phyloP scores from a whole-genome alignment of 1,284 basidiomycete species.

The Laetiporus sulphureus region DNA sequence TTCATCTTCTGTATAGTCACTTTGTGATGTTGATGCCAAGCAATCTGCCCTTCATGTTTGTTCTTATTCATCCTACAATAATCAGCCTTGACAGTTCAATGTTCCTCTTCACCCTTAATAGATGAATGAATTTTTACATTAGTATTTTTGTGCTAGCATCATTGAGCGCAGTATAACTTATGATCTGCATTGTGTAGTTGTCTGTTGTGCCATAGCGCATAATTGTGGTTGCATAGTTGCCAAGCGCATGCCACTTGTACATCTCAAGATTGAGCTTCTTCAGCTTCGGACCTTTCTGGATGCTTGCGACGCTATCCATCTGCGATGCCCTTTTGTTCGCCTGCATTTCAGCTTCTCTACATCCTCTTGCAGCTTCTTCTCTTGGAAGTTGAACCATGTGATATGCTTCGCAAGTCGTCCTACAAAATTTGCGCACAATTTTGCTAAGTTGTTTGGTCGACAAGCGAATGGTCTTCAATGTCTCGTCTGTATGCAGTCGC shows the following conservation, averaged over 20 bases:
- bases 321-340: background rate
- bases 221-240: conserved; percentile 26
- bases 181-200: conserved; percentile 26
- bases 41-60: conserved; percentile 20
- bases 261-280: conserved; percentile 2
- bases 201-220: conserved; percentile 28
- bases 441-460: conserved; percentile 15
- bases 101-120: conserved; percentile 29
- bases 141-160: too few relatives aligned
- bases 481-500: conserved; percentile 22
- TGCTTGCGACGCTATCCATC: background rate
- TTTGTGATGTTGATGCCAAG: conserved; percentile 10
- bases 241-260: conserved; percentile 10
- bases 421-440: conserved; percentile 15
- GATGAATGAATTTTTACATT: background rate
- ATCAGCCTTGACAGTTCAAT: conserved; percentile 27
- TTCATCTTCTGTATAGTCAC: conserved; percentile 1
- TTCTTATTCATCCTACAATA: conserved; percentile 28
- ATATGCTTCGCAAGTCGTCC: conserved; percentile 11
- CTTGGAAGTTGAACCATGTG: conserved; percentile 21
- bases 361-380: conserved; percentile 17
- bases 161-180: conserved; percentile 7
- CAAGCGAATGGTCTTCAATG: conserved; percentile 14
- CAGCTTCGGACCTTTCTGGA: background rate
- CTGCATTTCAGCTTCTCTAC: conserved; percentile 7